Evolutionary conservation across 2,329 filamentous ascomycete genomes (phyloP), one percentile per base, ranked within the genome.

Genomic region (Aspergillus niger): DNA sequence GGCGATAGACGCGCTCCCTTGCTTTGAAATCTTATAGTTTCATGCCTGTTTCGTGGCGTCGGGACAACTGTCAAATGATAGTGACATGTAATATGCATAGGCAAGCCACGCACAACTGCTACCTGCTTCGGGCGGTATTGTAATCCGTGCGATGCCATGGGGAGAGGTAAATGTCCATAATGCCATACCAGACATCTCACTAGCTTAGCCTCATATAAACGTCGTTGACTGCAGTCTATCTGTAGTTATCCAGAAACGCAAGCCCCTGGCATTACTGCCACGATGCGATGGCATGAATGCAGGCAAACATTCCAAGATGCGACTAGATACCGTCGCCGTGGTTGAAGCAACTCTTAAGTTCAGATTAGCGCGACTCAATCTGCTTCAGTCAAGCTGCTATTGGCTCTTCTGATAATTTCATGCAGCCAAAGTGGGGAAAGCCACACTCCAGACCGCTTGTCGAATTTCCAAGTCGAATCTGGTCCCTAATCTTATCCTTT

Each of bases 291-390:
- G 20, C 8, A 24, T 44, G 13, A 8, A 50, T 30, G 30, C 44
- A 10, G 26, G n/a, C 17, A 30, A 8, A n/a, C 26, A 32, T 20
- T 24, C 8, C 6, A 30, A 47, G 20, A 47, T 47, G 32, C 26
- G 41, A 17, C 39, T 22, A 44, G 17, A 5, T 8, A 41, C 36
- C 20, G 51, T 39, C n/a, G 39, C 36, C 36, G 15, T 53, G 36
- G 32, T 38, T 39, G 8, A 32, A 17, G 32, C 30, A 10, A 22
- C 7, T 7, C 24, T 32, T 58, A 51, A 47, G 36, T 39, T 39
- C 58, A 50, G 61, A 55, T 61, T 55, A 64, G 49, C 57, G 57
- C 52, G 24, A 62, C 59, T 65, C 59, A 50, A 62, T 48, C 51
- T 48, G 30, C n/a, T 28, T 15, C 49, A 44, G 26, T 15, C 15